Evolutionary conservation across 768 basidiomycete species (phyloP).

Genomic region (Phlebiopsis flavidoalba): DNA sequence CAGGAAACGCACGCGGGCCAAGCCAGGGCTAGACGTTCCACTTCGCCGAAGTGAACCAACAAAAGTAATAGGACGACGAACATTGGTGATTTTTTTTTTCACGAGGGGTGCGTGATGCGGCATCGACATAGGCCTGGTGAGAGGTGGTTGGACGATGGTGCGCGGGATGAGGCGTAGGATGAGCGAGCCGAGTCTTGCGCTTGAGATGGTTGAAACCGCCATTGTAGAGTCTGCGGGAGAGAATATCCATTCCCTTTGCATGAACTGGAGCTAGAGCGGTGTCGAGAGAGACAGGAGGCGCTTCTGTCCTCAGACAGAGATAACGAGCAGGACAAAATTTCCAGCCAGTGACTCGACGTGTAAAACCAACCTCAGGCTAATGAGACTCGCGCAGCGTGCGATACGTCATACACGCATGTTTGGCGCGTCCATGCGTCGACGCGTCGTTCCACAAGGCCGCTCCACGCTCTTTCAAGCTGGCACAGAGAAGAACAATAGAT

Average conservation of each 20-base stretch:
- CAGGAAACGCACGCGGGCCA: not conserved
- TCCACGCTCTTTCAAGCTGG: no score
- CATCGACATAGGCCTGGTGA: slow-evolving; percentile 14
- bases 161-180: slow-evolving; percentile 19
- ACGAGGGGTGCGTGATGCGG: slow-evolving; percentile 7
- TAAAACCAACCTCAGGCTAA: no score
- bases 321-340: not conserved
- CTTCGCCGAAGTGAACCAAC: not conserved
- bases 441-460: no score
- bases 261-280: not conserved
- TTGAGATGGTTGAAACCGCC: slow-evolving; percentile 28
- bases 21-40: not conserved
- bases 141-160: slow-evolving; percentile 14
- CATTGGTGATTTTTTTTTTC: slow-evolving; percentile 8
- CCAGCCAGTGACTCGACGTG: not conserved
- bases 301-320: not conserved
- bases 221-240: slow-evolving; percentile 24
- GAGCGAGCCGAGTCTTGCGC: slow-evolving; percentile 19
- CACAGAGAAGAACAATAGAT: no score
- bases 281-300: not conserved
- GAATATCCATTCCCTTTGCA: slow-evolving; percentile 19
- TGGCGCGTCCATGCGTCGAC: no score
- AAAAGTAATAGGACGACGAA: slow-evolving; percentile 4
- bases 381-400: no score
- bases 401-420: no score